These are phyloP conservation scores for Phalaenopsis aphrodite DNA, from an alignment of 106 monocot genomes.

Conservation along the genomic window DNA sequence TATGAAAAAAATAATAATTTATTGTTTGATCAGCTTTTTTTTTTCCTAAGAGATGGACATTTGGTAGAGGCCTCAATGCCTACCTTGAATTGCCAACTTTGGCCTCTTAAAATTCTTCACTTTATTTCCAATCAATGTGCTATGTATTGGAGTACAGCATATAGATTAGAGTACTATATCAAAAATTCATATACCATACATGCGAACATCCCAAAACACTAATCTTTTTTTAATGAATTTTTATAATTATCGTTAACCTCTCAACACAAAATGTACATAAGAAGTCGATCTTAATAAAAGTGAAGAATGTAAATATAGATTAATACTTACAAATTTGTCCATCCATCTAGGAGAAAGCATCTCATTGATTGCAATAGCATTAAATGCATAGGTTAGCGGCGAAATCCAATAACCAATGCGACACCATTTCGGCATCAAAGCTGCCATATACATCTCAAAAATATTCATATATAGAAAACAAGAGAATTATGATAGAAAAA, in stretches of 20 bases:
- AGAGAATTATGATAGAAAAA: not conserved
- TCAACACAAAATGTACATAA: not conserved
- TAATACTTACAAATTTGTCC: conserved; percentile 29
- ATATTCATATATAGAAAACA: not conserved
- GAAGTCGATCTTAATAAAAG: not conserved
- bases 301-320: not conserved
- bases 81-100: not conserved
- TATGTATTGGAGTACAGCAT: not conserved
- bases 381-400: conserved; percentile 49
- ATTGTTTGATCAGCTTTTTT: not conserved
- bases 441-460: conserved; percentile 23
- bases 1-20: not conserved
- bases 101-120: not conserved
- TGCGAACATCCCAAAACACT: not conserved
- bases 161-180: not conserved
- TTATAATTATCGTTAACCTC: not conserved
- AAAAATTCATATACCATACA: not conserved
- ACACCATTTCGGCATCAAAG: conserved; percentile 63
- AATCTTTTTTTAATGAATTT: not conserved
- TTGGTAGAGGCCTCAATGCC: not conserved
- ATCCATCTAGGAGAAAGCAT: conserved; percentile 67
- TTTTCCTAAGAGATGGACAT: not conserved
- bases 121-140: too few relatives aligned
- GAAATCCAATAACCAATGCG: conserved; percentile 71
- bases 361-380: conserved; percentile 61